A percentile compares a stretch with the other conserved stretches of the same genome.
Conservation (phyloP, 1,284 basidiomycete species). For the Cryptococcus maquisensis region DNA sequence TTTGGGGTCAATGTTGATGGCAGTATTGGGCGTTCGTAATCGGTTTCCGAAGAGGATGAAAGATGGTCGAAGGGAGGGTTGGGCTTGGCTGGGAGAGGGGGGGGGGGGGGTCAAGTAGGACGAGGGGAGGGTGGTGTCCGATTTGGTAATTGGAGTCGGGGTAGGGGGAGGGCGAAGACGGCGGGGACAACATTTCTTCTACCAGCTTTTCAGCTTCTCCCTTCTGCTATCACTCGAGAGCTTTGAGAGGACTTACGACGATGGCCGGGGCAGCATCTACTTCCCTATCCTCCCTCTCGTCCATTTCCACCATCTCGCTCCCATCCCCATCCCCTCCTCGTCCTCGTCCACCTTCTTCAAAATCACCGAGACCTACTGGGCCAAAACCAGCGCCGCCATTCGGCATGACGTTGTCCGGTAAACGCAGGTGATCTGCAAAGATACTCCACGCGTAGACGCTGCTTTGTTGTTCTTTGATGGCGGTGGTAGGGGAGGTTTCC, state of each 20-base stretch:
- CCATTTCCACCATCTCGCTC: background rate
- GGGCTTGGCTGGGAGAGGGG: background rate
- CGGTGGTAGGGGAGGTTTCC: no score
- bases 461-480: no score
- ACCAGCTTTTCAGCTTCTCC: background rate
- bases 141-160: background rate
- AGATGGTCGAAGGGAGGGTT: background rate
- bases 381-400: background rate
- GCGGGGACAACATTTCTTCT: background rate
- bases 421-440: background rate
- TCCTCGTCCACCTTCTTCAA: no score
- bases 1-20: no score
- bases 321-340: no score
- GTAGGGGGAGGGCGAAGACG: background rate
- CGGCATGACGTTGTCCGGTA: background rate
- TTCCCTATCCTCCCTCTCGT: background rate
- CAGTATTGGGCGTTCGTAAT: no score
- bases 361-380: no score
- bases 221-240: no score
- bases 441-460: background rate
- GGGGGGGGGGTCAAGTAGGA: background rate
- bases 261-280: background rate
- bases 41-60: background rate
- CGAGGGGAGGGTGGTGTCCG: background rate
- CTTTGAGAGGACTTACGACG: background rate